Base-by-base conservation (phyloP, 768 basidiomycete species). In the Pulveroboletus ravenelii region DNA sequence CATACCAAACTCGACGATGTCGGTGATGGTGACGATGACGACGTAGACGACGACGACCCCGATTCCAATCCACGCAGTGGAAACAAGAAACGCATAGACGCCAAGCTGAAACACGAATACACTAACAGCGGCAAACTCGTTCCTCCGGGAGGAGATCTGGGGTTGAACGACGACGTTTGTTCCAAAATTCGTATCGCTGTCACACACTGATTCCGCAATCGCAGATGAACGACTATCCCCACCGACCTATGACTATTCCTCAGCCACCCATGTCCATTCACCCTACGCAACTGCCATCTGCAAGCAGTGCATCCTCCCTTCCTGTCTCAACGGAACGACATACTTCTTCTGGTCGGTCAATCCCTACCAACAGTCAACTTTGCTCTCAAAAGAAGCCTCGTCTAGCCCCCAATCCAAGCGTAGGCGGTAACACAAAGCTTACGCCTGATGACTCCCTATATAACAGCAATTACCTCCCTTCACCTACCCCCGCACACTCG, bases 1-100 rank as follows among this genome's bases (percentile, higher is more conserved):
- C 61, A 61, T 37, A 60, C 60, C 20, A 66, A 68, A 47, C 69
- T 58, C 6, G 73, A 71, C 30, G 71, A 71, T 7, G 62, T 57
- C 25, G 76, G 54, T n/a, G 72, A 68, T 36, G 76, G 69, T 7
- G 76, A 71, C 38, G 71, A 70, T 10, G 75, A 70, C 12, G 64
- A 70, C 35, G 58, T 13, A 2, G 69, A 65, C 10, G 64, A 68
- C 29, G 66, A 68, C 14, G 69, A 65, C 38, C 65, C 60, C n/a
- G 65, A 66, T 20, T 32, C 67, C 10, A 50, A 38, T 39, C 42
- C 45, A 45, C 66, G 63, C 30, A 38, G 35, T 13, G 41, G 40
- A 13, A 47, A 47, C 45, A 68, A 57, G 41, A 69, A 56, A 42
- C 57, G 62, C 34, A 34, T 41, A 13, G 62, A 69, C 9, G 7